Evolutionary conservation across 2,329 filamentous ascomycete genomes (phyloP).

Genomic region (Xylariaceae sp.): DNA sequence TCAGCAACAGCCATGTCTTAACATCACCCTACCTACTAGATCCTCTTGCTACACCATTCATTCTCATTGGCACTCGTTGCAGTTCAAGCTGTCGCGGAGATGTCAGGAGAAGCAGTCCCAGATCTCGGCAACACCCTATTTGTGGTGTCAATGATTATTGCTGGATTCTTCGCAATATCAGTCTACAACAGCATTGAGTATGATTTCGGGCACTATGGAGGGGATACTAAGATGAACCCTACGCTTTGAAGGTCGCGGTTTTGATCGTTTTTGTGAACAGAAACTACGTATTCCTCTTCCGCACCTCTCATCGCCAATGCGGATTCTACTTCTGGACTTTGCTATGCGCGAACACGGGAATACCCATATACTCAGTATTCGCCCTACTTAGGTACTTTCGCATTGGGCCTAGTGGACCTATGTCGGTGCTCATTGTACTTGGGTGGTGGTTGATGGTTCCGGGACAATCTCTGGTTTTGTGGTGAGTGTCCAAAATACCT

Average conservation of each 20-base stretch:
- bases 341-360: slow-evolving; percentile 28
- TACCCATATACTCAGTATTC: slow-evolving; percentile 12
- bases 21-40: too few species aligned
- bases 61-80: too few species aligned
- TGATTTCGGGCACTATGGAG: too few species aligned
- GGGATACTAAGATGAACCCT: too few species aligned
- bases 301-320: slow-evolving; percentile 35
- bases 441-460: slow-evolving; percentile 58
- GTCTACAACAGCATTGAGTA: slow-evolving; percentile 37
- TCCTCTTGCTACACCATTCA: too few species aligned
- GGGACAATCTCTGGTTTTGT: slow-evolving; percentile 54
- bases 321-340: slow-evolving; percentile 42
- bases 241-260: too few species aligned
- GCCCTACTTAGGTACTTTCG: slow-evolving; percentile 16
- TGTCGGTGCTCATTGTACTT: slow-evolving; percentile 30
- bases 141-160: slow-evolving; percentile 7
- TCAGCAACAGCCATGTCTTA: too few species aligned
- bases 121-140: slow-evolving; percentile 1
- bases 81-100: neutral
- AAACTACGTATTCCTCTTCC: slow-evolving; percentile 35
- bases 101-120: slow-evolving; percentile 13
- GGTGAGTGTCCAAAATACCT: too few species aligned
- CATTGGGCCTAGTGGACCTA: slow-evolving; percentile 13
- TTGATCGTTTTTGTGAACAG: too few species aligned
- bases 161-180: slow-evolving; percentile 25